A percentile compares a stretch with the other conserved stretches of the same genome.
These are phyloP conservation scores for Stagonosporopsis cucurbitacearum DNA, from an alignment of 2,329 filamentous ascomycete genomes.

Conservation along the genomic window DNA sequence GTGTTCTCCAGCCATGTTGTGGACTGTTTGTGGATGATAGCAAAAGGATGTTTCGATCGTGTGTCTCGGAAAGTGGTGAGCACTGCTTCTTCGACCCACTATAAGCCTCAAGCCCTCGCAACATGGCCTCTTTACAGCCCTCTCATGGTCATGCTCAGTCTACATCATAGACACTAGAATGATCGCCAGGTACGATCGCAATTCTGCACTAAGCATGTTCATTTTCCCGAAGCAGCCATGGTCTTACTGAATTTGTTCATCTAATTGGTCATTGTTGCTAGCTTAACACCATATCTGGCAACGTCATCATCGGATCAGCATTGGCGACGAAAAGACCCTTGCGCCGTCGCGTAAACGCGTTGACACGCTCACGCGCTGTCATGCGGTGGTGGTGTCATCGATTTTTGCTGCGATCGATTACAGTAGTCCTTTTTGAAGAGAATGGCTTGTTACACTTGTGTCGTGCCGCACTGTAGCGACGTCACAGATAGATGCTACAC, in stretches of 20 bases:
- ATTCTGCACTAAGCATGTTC: no score
- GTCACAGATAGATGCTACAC: no score
- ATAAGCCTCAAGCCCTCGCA: neutral
- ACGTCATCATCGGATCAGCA: neutral
- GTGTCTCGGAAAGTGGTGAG: no score
- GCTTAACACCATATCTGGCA: neutral
- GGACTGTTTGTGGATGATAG: no score
- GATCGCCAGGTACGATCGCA: slow-evolving; percentile 12
- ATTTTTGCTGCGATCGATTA: no score
- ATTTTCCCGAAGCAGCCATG: no score
- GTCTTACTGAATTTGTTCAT: no score
- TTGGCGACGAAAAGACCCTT: neutral
- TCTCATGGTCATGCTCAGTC: neutral
- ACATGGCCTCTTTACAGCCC: neutral
- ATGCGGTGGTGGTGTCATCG: slow-evolving; percentile 2
- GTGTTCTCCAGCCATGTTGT: slow-evolving; percentile 15
- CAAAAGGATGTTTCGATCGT: neutral
- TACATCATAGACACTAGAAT: slow-evolving; percentile 8
- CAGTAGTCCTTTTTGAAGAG: no score
- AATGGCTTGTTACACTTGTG: no score
- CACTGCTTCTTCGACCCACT: neutral
- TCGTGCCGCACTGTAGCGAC: no score
- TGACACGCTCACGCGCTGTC: slow-evolving; percentile 8
- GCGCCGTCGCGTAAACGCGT: neutral
- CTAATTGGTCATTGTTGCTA: neutral